These are phyloP conservation scores for Plasmodium blacklocki DNA, from an alignment of 169 alveolate genomes.

Conservation along the genomic window DNA sequence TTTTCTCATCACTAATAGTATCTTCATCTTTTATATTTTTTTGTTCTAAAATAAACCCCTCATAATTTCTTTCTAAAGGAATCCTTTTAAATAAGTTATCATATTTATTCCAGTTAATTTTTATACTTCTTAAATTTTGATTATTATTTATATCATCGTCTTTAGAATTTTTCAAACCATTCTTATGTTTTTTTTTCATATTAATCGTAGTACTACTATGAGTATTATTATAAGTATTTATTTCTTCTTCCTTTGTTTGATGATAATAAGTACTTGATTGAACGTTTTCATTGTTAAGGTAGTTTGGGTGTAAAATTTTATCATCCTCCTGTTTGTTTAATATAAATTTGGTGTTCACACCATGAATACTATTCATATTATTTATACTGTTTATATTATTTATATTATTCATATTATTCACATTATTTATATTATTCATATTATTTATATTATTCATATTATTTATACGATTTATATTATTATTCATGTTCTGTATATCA, in stretches of 20 bases:
- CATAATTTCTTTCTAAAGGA: constrained; percentile 56
- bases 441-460: not conserved
- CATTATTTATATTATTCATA: not conserved
- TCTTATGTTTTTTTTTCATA: constrained; percentile 26
- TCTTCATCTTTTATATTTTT: constrained; percentile 35
- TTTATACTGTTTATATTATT: not conserved
- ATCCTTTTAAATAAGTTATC: constrained; percentile 66
- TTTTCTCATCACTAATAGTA: constrained; percentile 28
- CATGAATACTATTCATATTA: not conserved
- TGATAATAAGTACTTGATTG: too few species aligned
- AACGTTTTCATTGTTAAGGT: too few species aligned
- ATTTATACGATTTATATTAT: not conserved
- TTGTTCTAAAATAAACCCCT: constrained; percentile 14
- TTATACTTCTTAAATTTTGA: constrained; percentile 67
- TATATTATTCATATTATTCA: not conserved
- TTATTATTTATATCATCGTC: constrained; percentile 54
- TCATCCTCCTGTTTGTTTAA: not conserved
- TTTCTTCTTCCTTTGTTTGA: too few species aligned
- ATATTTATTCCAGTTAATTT: constrained; percentile 71
- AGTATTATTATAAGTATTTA: not conserved
- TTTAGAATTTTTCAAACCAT: constrained; percentile 24
- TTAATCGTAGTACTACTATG: not conserved
- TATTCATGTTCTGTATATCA: not conserved
- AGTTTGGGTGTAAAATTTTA: not conserved
- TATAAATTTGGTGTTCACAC: not conserved